These are phyloP conservation scores for Plasmodium blacklocki DNA, from an alignment of 169 alveolate species.

Conservation along the genomic window DNA sequence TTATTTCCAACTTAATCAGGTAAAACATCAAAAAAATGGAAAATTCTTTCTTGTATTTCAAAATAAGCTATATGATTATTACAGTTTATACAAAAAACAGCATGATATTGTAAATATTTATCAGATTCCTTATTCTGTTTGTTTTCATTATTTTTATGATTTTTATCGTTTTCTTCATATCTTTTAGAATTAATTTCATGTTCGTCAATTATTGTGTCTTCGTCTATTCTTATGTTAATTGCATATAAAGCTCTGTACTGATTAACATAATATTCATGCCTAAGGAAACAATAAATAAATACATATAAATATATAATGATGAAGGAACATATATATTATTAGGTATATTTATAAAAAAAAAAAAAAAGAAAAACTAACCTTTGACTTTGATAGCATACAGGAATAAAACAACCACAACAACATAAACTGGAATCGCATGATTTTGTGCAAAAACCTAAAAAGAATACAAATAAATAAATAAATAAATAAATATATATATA, in stretches of 20 bases:
- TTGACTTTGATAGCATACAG: slow-evolving; percentile 75
- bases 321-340: not conserved
- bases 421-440: slow-evolving; percentile 63
- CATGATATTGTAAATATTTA: slow-evolving; percentile 45
- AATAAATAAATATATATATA: not conserved
- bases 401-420: slow-evolving; percentile 72
- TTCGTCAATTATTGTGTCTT: slow-evolving; percentile 33
- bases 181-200: slow-evolving; percentile 23
- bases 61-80: slow-evolving; percentile 71
- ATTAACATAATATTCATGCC: slow-evolving; percentile 58
- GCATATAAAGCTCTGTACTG: slow-evolving; percentile 73
- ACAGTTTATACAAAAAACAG: slow-evolving; percentile 73
- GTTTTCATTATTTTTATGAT: not conserved
- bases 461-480: not conserved
- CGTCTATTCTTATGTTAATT: slow-evolving; percentile 44
- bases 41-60: slow-evolving; percentile 58
- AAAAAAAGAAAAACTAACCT: slow-evolving; percentile 25
- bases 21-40: slow-evolving; percentile 71
- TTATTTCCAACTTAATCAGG: slow-evolving; percentile 28
- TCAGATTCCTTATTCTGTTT: slow-evolving; percentile 11
- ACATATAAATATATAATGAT: not conserved
- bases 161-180: not conserved
- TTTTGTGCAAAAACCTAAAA: slow-evolving; percentile 58
- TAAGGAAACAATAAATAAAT: not conserved
- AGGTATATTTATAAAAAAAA: slow-evolving; percentile 5